phyloP scores from a whole-genome alignment of 208 protist species.

The Crithidia acanthocephali region DNA sequence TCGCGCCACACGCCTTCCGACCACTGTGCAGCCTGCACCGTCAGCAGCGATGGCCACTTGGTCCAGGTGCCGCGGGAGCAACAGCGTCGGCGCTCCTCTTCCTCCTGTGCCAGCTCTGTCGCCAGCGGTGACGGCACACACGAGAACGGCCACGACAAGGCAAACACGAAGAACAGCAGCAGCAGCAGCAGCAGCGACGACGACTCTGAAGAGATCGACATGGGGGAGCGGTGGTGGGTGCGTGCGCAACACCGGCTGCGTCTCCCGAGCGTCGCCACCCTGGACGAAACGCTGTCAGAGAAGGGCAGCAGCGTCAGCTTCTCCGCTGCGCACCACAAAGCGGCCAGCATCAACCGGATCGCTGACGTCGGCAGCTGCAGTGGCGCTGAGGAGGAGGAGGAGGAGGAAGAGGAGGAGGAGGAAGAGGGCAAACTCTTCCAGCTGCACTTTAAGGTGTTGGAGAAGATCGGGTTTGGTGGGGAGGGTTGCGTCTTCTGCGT shows the following conservation, averaged over 20 bases:
- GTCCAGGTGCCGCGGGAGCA: neutral
- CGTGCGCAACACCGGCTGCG: conserved; percentile 20
- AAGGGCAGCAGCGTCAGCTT: conserved; percentile 19
- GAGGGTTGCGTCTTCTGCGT: conserved; percentile 85
- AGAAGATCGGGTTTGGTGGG: conserved; percentile 76
- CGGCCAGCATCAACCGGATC: no score
- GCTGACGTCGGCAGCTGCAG: neutral
- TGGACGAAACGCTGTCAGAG: conserved; percentile 25
- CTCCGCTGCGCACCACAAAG: conserved; percentile 16
- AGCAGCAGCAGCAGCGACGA: conserved; percentile 16
- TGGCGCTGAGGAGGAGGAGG: conserved; percentile 28
- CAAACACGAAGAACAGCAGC: neutral
- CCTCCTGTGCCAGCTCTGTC: no score
- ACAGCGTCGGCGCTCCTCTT: no score
- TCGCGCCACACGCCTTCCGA: neutral
- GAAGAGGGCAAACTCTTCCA: conserved; percentile 67
- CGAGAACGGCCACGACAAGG: neutral
- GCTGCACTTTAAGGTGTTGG: conserved; percentile 70
- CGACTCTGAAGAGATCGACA: conserved; percentile 33
- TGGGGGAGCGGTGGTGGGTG: conserved; percentile 41
- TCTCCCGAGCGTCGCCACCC: conserved; percentile 14
- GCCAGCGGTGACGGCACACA: no score
- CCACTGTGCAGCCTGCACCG: no score
- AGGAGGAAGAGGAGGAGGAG: no score
- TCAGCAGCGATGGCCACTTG: neutral